phyloP scores from a whole-genome alignment of 2,329 filamentous ascomycete genomes.

The Epichloe scottii region DNA sequence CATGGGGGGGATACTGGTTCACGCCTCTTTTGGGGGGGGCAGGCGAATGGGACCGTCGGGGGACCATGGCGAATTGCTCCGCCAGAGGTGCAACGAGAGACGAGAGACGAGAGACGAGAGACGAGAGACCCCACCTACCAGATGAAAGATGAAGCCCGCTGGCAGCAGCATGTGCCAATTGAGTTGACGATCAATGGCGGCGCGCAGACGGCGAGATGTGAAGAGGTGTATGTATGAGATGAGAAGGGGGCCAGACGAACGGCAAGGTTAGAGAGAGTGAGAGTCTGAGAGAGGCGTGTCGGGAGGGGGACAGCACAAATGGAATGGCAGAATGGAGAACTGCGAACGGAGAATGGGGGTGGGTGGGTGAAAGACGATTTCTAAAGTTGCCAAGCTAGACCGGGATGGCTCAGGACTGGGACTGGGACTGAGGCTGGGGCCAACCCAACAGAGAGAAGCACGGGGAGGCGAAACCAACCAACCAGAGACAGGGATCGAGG shows the following conservation, averaged over 20 bases:
- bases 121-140: background rate
- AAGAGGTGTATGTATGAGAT: background rate
- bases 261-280: too few relatives aligned
- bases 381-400: background rate
- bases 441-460: background rate
- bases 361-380: background rate
- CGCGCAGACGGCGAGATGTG: background rate
- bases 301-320: background rate
- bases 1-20: slow-evolving; percentile 1
- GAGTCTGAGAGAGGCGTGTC: background rate
- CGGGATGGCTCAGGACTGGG: background rate
- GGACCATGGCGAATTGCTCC: background rate
- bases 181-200: background rate
- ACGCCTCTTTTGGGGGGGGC: slow-evolving; percentile 1
- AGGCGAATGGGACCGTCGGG: background rate
- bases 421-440: background rate
- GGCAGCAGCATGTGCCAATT: slow-evolving; percentile 2
- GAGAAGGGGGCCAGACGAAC: background rate
- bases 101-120: too few relatives aligned
- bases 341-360: background rate
- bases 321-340: background rate
- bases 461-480: background rate
- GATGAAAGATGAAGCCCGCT: background rate
- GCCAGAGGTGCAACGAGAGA: background rate
- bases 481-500: background rate